Base-by-base conservation (phyloP, 768 basidiomycete genomes). In the Mycena galericulata region DNA sequence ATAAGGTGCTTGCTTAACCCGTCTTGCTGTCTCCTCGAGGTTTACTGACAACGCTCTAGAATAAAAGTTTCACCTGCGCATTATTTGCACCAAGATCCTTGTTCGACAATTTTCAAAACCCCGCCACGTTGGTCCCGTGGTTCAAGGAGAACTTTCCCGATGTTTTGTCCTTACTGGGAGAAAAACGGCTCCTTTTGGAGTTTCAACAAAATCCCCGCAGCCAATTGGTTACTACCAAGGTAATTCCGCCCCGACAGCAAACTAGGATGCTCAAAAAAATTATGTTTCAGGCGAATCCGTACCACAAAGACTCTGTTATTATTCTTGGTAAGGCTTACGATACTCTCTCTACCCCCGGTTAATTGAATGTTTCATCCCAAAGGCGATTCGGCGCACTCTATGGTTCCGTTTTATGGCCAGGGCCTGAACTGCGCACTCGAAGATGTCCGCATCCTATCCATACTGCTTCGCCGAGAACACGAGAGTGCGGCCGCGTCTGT, bases 351-450 rank as follows among this genome's bases (percentile, higher is more conserved):
- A n/a, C n/a, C n/a, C n/a, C n/a, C n/a, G n/a, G n/a, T n/a, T n/a
- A n/a, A n/a, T 34, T 46, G 34, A 20, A 20, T 41, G 12, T 30
- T 29, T 24, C 14, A 8, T 20, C 18, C 83, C 85, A 65, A 83
- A 79, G 92, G 92, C 22, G 92, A 94, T 75, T 87, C 93, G 14
- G 90, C 90, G 7, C 92, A 94, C 75, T 88, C 89, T 43, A 93
- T 94, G 91, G 92, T 92, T 1, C 92, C 92, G 56, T 91, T 90
- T 79, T 90, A 88, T 72, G 88, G 92, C 6, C 92, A 94, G 80
- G 92, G 92, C 15, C 84, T 94, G 65, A 94, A 94, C 73, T 93
- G 92, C 73, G 93, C 92, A 11, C 83, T 94, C 43, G 92, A 94
- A 77, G 92, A 94, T 75, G 90, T 94, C 64, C 86, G 93, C 59